phyloP scores from a whole-genome alignment of 495 filamentous ascomycete genomes.

The Podospora pseudopauciseta region DNA sequence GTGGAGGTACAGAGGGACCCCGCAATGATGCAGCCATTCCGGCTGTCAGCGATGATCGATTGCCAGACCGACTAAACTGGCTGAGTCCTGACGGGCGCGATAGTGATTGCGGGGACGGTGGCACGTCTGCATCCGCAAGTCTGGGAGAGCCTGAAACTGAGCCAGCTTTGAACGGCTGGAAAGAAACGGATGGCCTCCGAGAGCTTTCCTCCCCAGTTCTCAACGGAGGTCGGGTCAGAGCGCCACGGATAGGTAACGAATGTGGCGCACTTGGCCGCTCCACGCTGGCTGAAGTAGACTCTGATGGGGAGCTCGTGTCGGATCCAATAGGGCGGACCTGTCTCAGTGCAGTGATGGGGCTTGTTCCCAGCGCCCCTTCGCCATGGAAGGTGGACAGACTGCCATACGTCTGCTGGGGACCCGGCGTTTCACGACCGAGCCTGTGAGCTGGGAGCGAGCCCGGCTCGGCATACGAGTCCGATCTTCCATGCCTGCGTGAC shows the following conservation, averaged over 20 bases:
- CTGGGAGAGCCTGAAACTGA: conserved; percentile 86
- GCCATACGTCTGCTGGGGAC: conserved; percentile 79
- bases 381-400: conserved; percentile 92
- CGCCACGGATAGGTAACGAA: conserved; percentile 43
- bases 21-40: conserved; percentile 65
- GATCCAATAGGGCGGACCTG: conserved; percentile 57
- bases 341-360: conserved; percentile 81
- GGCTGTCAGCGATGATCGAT: conserved; percentile 61
- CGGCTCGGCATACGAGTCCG: conserved; percentile 51
- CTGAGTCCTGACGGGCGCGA: conserved; percentile 48
- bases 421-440: conserved; percentile 48
- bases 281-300: conserved; percentile 54
- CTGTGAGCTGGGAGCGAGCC: conserved; percentile 69
- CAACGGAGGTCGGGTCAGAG: conserved; percentile 39
- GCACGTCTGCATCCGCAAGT: conserved; percentile 36
- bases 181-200: conserved; percentile 79
- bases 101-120: conserved; percentile 60
- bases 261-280: conserved; percentile 38
- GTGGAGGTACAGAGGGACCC: conserved; percentile 58
- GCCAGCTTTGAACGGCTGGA: conserved; percentile 91
- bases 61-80: conserved; percentile 59
- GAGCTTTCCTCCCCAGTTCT: conserved; percentile 40
- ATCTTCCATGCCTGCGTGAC: conserved; percentile 29
- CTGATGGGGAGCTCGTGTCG: conserved; percentile 60
- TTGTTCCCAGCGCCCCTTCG: conserved; percentile 68